These are phyloP conservation scores for Tanacetum coccineum DNA, from an alignment of 129 eudicot species.

Conservation along the genomic window DNA sequence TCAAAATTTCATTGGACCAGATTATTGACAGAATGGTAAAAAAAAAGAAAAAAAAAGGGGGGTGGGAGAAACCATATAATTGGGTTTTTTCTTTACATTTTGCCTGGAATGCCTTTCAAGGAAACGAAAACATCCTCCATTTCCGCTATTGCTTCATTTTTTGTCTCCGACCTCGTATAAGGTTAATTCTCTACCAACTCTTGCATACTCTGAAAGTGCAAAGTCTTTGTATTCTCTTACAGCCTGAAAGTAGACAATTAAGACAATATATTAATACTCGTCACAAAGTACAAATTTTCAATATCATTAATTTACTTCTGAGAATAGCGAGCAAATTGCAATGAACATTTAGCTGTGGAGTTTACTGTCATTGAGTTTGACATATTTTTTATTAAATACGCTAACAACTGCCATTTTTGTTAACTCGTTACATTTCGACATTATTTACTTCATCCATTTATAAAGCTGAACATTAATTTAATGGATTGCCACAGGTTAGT, in stretches of 20 bases:
- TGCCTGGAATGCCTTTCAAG: constrained; percentile 54
- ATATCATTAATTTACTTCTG: background rate
- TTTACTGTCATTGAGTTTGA: no score
- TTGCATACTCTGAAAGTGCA: constrained; percentile 54
- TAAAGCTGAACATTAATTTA: no score
- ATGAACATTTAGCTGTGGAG: no score
- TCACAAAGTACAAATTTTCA: background rate
- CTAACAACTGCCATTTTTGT: no score
- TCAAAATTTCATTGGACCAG: background rate
- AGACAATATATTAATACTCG: background rate
- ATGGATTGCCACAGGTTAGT: no score
- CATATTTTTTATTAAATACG: no score
- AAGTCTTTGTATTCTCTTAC: constrained; percentile 53
- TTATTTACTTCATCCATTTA: no score
- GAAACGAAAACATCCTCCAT: constrained; percentile 61
- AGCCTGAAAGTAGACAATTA: constrained; percentile 29
- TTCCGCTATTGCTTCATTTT: constrained; percentile 47
- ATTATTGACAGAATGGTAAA: background rate
- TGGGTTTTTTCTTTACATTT: background rate
- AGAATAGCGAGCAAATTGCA: no score
- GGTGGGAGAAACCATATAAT: no score
- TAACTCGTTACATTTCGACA: no score
- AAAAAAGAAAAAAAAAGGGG: background rate
- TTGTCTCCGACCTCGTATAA: constrained; percentile 57
- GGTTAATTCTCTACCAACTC: constrained; percentile 54